phyloP scores from a whole-genome alignment of 345 rosid genomes.

The Euphorbia pulcherrima region DNA sequence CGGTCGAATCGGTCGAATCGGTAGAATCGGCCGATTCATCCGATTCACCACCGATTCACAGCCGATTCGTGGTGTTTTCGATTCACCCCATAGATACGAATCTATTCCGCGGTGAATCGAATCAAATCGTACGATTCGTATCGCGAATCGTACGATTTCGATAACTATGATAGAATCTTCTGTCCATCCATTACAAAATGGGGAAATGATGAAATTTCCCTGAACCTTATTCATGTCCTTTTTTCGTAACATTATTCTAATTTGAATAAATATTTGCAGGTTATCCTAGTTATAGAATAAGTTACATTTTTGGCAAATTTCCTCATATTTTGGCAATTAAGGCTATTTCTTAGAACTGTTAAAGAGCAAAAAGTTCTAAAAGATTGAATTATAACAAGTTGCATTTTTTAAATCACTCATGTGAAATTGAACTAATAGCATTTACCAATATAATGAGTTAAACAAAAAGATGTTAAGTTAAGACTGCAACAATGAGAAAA shows the following conservation, averaged over 20 bases:
- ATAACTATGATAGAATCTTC: neutral
- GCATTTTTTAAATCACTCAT: no score
- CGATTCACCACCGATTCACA: no score
- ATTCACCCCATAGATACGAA: no score
- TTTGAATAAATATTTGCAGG: neutral
- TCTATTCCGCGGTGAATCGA: no score
- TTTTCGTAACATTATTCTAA: neutral
- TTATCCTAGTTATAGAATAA: neutral
- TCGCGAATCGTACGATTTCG: no score
- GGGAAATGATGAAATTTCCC: neutral
- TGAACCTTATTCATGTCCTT: neutral
- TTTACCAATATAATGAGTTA: neutral
- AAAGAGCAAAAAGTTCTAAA: no score
- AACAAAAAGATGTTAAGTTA: neutral
- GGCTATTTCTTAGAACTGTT: neutral
- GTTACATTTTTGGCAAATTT: neutral
- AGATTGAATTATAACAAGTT: no score
- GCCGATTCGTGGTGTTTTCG: no score
- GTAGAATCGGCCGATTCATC: no score
- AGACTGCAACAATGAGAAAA: neutral
- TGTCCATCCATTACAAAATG: neutral
- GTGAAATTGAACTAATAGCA: no score
- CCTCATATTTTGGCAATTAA: neutral
- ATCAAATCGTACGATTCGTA: no score
- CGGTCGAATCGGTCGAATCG: no score